Evolutionary conservation across 2,329 filamentous ascomycete genomes (phyloP).

Genomic region (Fonsecaea nubica): DNA sequence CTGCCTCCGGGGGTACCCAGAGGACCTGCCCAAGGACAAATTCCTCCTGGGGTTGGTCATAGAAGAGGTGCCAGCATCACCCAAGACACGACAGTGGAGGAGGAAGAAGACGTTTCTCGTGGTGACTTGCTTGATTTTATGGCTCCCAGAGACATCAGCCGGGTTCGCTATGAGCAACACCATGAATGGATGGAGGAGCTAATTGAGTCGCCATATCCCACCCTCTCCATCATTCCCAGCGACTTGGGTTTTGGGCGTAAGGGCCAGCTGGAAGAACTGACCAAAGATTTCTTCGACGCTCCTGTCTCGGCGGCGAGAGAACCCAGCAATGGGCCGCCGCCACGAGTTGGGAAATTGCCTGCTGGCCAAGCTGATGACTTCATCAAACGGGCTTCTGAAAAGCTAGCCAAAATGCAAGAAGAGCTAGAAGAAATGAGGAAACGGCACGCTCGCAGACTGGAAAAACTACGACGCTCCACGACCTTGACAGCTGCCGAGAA

Average conservation of each 20-base stretch:
- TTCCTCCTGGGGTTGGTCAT: conserved; percentile 39
- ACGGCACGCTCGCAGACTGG: conserved; percentile 76
- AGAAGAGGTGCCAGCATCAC: conserved; percentile 53
- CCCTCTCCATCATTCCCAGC: conserved; percentile 82
- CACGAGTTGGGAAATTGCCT: conserved; percentile 68
- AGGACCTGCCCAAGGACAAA: conserved; percentile 26
- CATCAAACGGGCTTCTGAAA: conserved; percentile 74
- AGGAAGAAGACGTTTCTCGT: conserved; percentile 85
- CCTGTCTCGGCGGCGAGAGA: conserved; percentile 48
- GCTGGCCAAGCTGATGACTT: conserved; percentile 83
- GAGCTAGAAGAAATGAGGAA: conserved; percentile 86
- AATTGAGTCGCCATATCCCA: conserved; percentile 84
- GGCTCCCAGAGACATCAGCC: conserved; percentile 86
- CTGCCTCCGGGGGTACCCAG: conserved; percentile 58
- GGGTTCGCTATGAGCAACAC: conserved; percentile 87
- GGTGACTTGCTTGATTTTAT: conserved; percentile 90
- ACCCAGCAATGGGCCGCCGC: conserved; percentile 42
- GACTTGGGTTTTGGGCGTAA: conserved; percentile 85
- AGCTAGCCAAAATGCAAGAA: conserved; percentile 73
- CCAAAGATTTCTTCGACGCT: conserved; percentile 81
- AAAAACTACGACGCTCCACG: conserved; percentile 74
- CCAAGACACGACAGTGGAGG: conserved; percentile 68
- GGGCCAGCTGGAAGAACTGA: conserved; percentile 81
- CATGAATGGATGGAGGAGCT: conserved; percentile 99
- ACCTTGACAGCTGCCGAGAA: conserved; percentile 76